Evolutionary conservation across 306 rosid genomes (phyloP).

Genomic region (Cotoneaster glaucophyllus): DNA sequence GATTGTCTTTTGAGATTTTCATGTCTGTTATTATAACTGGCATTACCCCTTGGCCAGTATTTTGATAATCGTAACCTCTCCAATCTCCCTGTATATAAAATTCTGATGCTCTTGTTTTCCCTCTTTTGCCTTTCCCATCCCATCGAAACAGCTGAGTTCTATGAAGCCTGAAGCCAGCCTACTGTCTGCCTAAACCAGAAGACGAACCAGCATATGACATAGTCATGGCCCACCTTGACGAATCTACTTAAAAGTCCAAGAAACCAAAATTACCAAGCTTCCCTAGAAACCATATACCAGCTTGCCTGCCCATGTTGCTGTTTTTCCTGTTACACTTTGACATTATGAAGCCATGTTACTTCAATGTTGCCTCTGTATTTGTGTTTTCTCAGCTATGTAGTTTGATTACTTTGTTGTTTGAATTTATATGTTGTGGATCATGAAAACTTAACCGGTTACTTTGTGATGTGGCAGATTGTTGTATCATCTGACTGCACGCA

Average conservation of each 20-base stretch:
- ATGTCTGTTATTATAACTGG: conserved; percentile 29
- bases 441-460: conserved; percentile 19
- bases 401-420: conserved; percentile 31
- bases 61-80: conserved; percentile 69
- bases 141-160: conserved; percentile 93
- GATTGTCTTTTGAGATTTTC: conserved; percentile 22
- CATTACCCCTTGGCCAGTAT: conserved; percentile 32
- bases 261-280: conserved; percentile 79
- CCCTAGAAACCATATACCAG: conserved; percentile 74
- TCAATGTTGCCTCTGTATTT: conserved; percentile 28
- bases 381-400: conserved; percentile 22
- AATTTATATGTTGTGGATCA: conserved; percentile 22
- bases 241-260: conserved; percentile 74
- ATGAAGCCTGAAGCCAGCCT: conserved; percentile 98
- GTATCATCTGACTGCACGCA: conserved; percentile 50
- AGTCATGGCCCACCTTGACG: conserved; percentile 92
- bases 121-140: conserved; percentile 93
- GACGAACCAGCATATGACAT: conserved; percentile 97
- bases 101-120: conserved; percentile 93
- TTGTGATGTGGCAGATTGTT: conserved; percentile 34
- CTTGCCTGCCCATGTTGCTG: conserved; percentile 42
- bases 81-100: conserved; percentile 56
- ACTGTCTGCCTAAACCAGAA: conserved; percentile 83
- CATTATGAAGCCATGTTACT: conserved; percentile 46
- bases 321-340: conserved; percentile 41